A percentile compares a stretch with the other conserved stretches of the same genome.
phyloP scores from a whole-genome alignment of 1,284 basidiomycete genomes.

The Boletellus deceptivus region DNA sequence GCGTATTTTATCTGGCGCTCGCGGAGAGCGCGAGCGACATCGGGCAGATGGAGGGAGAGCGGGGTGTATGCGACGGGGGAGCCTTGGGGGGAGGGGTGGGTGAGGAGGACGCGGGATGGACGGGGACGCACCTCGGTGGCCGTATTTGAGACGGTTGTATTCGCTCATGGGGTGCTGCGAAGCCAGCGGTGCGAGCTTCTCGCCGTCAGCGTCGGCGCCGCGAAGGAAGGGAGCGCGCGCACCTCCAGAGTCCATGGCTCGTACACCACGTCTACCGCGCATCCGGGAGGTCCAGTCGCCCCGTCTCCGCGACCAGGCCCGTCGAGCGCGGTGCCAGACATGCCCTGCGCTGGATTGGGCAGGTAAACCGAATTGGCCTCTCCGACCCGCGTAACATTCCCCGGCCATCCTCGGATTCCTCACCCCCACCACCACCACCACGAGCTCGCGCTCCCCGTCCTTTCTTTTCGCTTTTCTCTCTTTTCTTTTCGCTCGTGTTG shows the following conservation, averaged over 20 bases:
- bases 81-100: slow-evolving; percentile 38
- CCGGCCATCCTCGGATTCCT: background rate
- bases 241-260: slow-evolving; percentile 23
- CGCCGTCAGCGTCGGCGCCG: slow-evolving; percentile 5
- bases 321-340: slow-evolving; percentile 17
- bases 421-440: background rate
- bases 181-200: slow-evolving; percentile 57
- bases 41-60: slow-evolving; percentile 67
- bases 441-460: slow-evolving; percentile 7
- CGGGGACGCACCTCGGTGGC: slow-evolving; percentile 49
- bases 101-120: background rate
- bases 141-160: slow-evolving; percentile 77
- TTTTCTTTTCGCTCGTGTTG: slow-evolving; percentile 7
- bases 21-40: slow-evolving; percentile 59
- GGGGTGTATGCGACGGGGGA: slow-evolving; percentile 64
- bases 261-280: background rate
- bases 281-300: background rate
- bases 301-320: too few species aligned
- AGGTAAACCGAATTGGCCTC: background rate
- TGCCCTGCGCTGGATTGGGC: background rate
- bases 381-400: background rate
- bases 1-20: slow-evolving; percentile 54
- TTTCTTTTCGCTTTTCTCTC: slow-evolving; percentile 11
- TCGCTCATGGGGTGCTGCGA: slow-evolving; percentile 81
- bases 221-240: background rate